Conservation (phyloP, 2,329 filamentous ascomycete genomes). For the Knoxdaviesia proteae region DNA sequence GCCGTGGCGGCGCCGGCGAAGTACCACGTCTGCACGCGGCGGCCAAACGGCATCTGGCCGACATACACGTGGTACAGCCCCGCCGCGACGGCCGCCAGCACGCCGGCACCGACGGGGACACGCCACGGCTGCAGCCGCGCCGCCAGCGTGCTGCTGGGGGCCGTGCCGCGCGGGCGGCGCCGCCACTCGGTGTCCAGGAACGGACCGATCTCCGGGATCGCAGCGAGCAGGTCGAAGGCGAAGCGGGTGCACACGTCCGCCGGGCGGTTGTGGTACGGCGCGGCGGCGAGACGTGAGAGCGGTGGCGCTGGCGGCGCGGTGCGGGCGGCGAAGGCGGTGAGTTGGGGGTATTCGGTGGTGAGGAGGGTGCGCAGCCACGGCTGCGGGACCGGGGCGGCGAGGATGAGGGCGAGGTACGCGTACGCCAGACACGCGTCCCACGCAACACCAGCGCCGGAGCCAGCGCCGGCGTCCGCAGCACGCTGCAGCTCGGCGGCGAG, state of each 20-base stretch:
- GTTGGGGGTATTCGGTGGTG: slow-evolving; percentile 8
- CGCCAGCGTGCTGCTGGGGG: not conserved
- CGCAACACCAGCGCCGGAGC: slow-evolving; percentile 8
- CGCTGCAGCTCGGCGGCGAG: slow-evolving; percentile 7
- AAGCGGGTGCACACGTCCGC: slow-evolving; percentile 7
- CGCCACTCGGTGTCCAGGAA: slow-evolving; percentile 11
- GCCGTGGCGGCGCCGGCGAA: not conserved
- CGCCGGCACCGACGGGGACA: slow-evolving; percentile 8
- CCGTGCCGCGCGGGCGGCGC: slow-evolving; percentile 8
- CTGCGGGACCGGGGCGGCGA: slow-evolving; percentile 24
- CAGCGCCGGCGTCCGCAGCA: slow-evolving; percentile 9
- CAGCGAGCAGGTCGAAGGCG: slow-evolving; percentile 12
- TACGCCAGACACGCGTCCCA: slow-evolving; percentile 57
- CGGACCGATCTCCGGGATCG: slow-evolving; percentile 12
- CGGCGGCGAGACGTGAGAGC: slow-evolving; percentile 8
- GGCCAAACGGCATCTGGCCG: too few species aligned
- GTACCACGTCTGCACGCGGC: slow-evolving; percentile 26
- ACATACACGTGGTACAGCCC: slow-evolving; percentile 9
- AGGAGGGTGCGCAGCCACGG: slow-evolving; percentile 18
- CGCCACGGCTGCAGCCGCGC: slow-evolving; percentile 4
- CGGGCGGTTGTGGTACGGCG: not conserved
- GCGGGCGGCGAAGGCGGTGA: slow-evolving; percentile 5
- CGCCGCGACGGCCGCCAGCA: slow-evolving; percentile 17
- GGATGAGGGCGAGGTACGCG: slow-evolving; percentile 60
- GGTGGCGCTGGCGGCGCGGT: slow-evolving; percentile 9